Evolutionary conservation across 2,329 filamentous ascomycete species (phyloP).

Genomic region (Cercospora berteroae): DNA sequence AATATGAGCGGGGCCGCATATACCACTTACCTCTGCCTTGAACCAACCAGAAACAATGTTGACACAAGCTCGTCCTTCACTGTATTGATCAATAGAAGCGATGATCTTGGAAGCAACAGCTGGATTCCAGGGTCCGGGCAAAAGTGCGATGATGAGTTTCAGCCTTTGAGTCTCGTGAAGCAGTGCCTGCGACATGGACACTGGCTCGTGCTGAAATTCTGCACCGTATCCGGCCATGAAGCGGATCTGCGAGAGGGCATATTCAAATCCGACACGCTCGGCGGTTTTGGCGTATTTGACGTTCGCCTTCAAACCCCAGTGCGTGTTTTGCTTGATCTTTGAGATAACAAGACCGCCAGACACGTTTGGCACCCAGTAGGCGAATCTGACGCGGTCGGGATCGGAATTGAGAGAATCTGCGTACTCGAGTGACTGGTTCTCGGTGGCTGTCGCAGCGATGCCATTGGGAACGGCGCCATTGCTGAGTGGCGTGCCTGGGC

Average conservation of each 20-base stretch:
- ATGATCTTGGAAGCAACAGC: slow-evolving; percentile 55
- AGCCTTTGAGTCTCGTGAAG: slow-evolving; percentile 49
- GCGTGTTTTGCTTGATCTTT: slow-evolving; percentile 52
- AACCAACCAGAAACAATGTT: slow-evolving; percentile 57
- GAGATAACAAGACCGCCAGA: slow-evolving; percentile 54
- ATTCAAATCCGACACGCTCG: slow-evolving; percentile 52
- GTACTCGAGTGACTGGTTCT: slow-evolving; percentile 32
- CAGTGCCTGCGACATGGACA: slow-evolving; percentile 53
- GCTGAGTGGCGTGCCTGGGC: slow-evolving; percentile 8
- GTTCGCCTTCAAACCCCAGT: slow-evolving; percentile 52
- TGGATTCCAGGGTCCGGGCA: slow-evolving; percentile 54
- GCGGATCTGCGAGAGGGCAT: slow-evolving; percentile 53
- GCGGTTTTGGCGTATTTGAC: slow-evolving; percentile 51
- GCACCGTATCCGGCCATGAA: slow-evolving; percentile 50
- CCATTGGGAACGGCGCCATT: slow-evolving; percentile 23
- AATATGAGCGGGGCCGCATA: background rate
- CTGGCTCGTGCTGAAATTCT: slow-evolving; percentile 53
- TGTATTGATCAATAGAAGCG: slow-evolving; percentile 54
- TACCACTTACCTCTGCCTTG: slow-evolving; percentile 44
- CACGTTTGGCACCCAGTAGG: slow-evolving; percentile 57
- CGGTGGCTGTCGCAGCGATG: slow-evolving; percentile 18
- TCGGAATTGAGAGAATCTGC: slow-evolving; percentile 45
- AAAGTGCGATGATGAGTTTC: slow-evolving; percentile 53
- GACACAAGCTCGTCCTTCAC: slow-evolving; percentile 52
- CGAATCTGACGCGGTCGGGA: slow-evolving; percentile 48